Base-by-base conservation (phyloP, 169 alveolate genomes). In the Plasmodium vivax region DNA sequence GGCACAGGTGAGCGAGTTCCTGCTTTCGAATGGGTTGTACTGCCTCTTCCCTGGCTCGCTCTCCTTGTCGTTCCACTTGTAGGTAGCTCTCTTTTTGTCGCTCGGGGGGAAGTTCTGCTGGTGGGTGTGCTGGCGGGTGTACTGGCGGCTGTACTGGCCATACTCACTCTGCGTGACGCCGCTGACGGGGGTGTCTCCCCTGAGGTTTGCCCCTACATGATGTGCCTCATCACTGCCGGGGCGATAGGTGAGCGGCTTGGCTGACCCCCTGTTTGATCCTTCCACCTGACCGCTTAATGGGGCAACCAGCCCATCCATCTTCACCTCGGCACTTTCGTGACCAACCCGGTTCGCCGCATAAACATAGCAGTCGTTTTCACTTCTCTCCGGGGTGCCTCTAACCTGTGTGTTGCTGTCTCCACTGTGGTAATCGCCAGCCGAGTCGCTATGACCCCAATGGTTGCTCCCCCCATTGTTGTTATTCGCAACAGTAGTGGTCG, bases 11-110 rank as follows among this genome's bases (percentile, higher is more conserved):
- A 73, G 32, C 58, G 90, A 41, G 10, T 23, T 80, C 32, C 54
- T 58, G 68, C 71, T 82, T 45, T 82, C 90, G 38, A 34, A 30
- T 27, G 81, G 38, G 41, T 9, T 82, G 90, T 56, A 19, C 38
- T 19, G 14, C n/a, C 38, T 19, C 38, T n/a, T 68, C 38, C 32
- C 32, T 27, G 3, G 5, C 8, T 9, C 43, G 16, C 1, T 19
- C 38, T 68, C 77, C 77, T 23, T 68, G 5, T 68, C 38, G 16
- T 68, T 23, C n/a, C 77, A 68, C 38, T 2, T 68, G 14, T 68
- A 30, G 2, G 36, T 19, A 16, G 9, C 62, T 51, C 62, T 51
- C 62, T 3, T 51, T 51, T 51, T 51, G 62, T 51, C 62, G 23
- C 62, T 51, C 23, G 62, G 23, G 62, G 62, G 23, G 23, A 12